Base-by-base conservation (phyloP, 2,329 filamentous ascomycete species). In the Phaeoacremonium minimum region DNA sequence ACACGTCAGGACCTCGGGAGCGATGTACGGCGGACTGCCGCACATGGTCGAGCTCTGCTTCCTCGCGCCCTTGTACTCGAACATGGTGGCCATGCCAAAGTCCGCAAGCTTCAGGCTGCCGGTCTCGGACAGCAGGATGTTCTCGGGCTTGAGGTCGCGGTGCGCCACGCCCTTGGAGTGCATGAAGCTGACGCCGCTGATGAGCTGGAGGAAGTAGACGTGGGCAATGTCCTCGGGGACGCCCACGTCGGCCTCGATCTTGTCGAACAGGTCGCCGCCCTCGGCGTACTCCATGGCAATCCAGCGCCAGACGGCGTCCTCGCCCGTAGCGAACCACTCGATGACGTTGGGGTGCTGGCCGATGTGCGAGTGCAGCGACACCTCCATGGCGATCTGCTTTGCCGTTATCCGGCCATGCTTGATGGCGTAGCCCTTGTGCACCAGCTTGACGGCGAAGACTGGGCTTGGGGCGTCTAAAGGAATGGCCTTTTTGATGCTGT, bases 251-350 rank as follows among this genome's bases (percentile, higher is more conserved):
- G 93, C 90, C 65, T 98, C 94, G 50, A 98, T 97, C 70, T 98
- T 98, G 78, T 98, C 93, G 60, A 98, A 98, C 7, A 98, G 73
- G 57, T 98, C 93, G 9, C 93, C 93, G 29, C 93, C 93, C 51
- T 94, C 87, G 31, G 93, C 93, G 48, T 87, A 84, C 62, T 98
- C 93, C 89, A 98, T 96, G 28, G 90, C 91, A 50, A 98, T 95
- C 93, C 93, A 98, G 49, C 86, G 80, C 91, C 93, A 98, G 14
- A 83, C 66, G 0, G 72, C 54, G 57, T 98, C 90, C 59, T 96
- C 87, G 37, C 89, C 91, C 2, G 83, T 85, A 29, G 85, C 83
- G 50, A 94, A 89, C 75, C 88, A 96, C 55, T 88, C 84, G 52
- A 98, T 96, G 46, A 98, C 85, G 60, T 98, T 95, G 36, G 83